Base-by-base conservation (phyloP, 352 stramenopile genomes). In the Phytophthora pinifolia region DNA sequence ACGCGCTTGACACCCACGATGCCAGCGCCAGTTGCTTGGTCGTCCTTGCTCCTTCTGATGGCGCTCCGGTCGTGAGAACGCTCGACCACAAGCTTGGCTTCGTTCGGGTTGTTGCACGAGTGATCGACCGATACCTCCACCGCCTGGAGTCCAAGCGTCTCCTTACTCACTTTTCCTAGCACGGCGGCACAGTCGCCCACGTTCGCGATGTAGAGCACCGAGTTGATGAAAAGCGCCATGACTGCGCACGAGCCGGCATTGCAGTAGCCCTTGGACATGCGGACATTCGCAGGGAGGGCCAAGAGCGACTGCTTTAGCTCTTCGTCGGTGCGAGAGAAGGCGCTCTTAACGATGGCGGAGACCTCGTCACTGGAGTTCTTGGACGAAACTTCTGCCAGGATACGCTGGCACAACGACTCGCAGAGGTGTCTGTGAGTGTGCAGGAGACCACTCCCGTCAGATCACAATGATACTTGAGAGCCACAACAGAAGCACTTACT, bases 121-220 rank as follows among this genome's bases (percentile, higher is more conserved):
- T 89, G 79, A 34, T 87, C 72, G 1, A 74, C 62, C 7, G 76
- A 82, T 6, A 89, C 47, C 49, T 83, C 61, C n/a, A 59, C 33
- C 44, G 64, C 49, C 36, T 65, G 30, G 50, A 65, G 62, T 18
- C 69, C 61, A 30, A 62, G 55, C 10, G 67, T 60, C 6, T 69
- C 49, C 18, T 80, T 47, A 54, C 83, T 61, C 51, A 71, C 29
- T 72, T 83, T 71, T 52, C 87, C 88, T 39, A 98, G 66, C 8
- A 97, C 83, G 6, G 88, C 90, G n/a, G 75, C 72, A 54, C 92
- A 97, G 51, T 98, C 90, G 18, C 92, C 92, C 14, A 97, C 88
- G 54, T 97, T 96, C 10, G 89, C 88, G 2, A 96, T 79, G 49
- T 96, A 97, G 9, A 97, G 54, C 30, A 71, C 65, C 1, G 61